phyloP scores from a whole-genome alignment of 345 rosid species.

The Euphorbia pulcherrima region DNA sequence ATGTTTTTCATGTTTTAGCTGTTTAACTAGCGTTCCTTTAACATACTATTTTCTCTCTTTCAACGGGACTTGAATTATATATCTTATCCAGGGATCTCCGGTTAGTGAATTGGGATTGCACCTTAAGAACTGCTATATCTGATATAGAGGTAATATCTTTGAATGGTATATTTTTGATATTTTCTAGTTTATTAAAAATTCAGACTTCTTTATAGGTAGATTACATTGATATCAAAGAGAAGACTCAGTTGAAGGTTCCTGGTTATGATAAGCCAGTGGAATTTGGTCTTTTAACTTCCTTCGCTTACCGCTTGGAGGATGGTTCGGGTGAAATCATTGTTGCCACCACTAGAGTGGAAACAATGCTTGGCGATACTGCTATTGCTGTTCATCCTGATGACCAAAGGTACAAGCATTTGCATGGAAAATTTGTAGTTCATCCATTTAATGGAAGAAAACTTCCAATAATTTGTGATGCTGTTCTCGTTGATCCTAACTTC shows the following conservation, averaged over 20 bases:
- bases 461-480: conserved; percentile 69
- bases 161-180: conserved; percentile 14
- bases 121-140: conserved; percentile 79
- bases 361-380: conserved; percentile 97
- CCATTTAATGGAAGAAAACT: conserved; percentile 89
- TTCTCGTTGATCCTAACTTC: conserved; percentile 79
- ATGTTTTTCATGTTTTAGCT: neutral
- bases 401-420: conserved; percentile 74
- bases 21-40: neutral
- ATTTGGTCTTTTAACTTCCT: conserved; percentile 85
- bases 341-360: conserved; percentile 96
- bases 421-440: conserved; percentile 77
- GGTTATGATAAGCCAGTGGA: conserved; percentile 82
- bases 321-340: conserved; percentile 83
- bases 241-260: conserved; percentile 59
- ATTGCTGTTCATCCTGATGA: conserved; percentile 93
- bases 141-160: conserved; percentile 68
- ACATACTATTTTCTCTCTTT: neutral
- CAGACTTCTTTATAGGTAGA: conserved; percentile 59
- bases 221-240: conserved; percentile 66
- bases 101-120: conserved; percentile 90
- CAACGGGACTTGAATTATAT: neutral
- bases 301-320: conserved; percentile 84
- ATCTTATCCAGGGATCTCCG: conserved; percentile 61
- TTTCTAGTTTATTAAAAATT: conserved; percentile 20